These are phyloP conservation scores for Leccinellum rugosiceps DNA, from an alignment of 768 basidiomycete genomes.

Conservation along the genomic window DNA sequence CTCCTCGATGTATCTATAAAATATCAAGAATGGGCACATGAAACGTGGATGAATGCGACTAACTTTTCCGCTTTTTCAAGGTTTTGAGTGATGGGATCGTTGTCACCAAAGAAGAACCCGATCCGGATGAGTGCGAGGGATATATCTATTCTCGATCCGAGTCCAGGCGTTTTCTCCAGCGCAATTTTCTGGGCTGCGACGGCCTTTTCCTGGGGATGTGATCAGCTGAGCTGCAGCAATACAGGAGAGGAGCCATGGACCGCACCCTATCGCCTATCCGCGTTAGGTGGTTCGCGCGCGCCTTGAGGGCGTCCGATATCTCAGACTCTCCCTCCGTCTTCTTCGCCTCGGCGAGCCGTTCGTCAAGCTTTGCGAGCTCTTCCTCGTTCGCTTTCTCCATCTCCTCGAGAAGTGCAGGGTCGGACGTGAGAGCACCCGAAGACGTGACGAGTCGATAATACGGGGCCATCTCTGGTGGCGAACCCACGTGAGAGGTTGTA, in stretches of 20 bases:
- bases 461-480: constrained; percentile 75
- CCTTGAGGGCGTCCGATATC: constrained; percentile 83
- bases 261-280: constrained; percentile 79
- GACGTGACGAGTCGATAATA: constrained; percentile 66
- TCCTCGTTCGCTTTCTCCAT: constrained; percentile 58
- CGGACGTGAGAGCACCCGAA: constrained; percentile 41
- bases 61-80: constrained; percentile 81
- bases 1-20: constrained; percentile 76
- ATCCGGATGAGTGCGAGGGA: constrained; percentile 85
- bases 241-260: not conserved
- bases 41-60: constrained; percentile 25
- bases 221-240: not conserved
- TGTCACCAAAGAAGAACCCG: constrained; percentile 86
- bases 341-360: constrained; percentile 78
- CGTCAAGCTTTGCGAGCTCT: constrained; percentile 72
- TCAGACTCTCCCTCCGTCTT: constrained; percentile 93
- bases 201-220: constrained; percentile 62
- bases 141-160: constrained; percentile 92
- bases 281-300: constrained; percentile 81
- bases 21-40: not conserved
- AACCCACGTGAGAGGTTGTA: not conserved
- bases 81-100: constrained; percentile 63
- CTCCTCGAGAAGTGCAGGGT: constrained; percentile 30
- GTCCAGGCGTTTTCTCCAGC: constrained; percentile 85
- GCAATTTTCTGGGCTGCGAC: constrained; percentile 80